Base-by-base conservation (phyloP, 306 rosid genomes). In the Cicer arietinum region DNA sequence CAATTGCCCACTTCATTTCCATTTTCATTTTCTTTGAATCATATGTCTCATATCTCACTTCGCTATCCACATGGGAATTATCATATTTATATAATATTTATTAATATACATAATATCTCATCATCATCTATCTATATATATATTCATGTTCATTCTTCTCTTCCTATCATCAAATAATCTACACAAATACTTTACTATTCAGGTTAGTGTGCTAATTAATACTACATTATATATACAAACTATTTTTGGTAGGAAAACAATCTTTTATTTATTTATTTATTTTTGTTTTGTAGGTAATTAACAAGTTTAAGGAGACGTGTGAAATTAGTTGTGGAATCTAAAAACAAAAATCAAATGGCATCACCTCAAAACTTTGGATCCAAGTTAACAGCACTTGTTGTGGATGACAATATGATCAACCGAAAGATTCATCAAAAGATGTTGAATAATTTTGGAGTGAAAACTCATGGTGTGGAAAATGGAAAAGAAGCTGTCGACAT, bases 401-500 rank as follows among this genome's bases (percentile, higher is more conserved):
- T 93, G 7, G 98, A 93, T 57, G 98, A 93, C 57, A 67, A 79
- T 73, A 37, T 1, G 6, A 8, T 84, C 25, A 79, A 61, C 85
- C 81, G 78, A 77, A 84, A 20, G 78, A 53, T 90, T 76, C 96
- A 93, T 53, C 74, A 61, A 41, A 82, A 56, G 67, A 46, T 90
- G 46, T 62, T 93, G 87, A 79, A 78, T 4, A 81, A 30, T 17
- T 68, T 80, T 46, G 97, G 97, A 69, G 82, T 90, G 30, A 77
- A 71, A 76, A 86, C 61, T 30, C 82, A 85, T n/a, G 82, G 59
- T 16, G 96, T 75, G 25, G 60, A 63, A 63, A 93, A 93, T 58
- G 98, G 98, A 22, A 86, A 86, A 79, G 93, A 90, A 83, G 98
- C 98, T 35, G 30, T 93, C 11, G 93, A 90, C 58, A 80, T 90